These are phyloP conservation scores for Kodamaea laetipori DNA, from an alignment of 805 yeast genomes.

Conservation along the genomic window DNA sequence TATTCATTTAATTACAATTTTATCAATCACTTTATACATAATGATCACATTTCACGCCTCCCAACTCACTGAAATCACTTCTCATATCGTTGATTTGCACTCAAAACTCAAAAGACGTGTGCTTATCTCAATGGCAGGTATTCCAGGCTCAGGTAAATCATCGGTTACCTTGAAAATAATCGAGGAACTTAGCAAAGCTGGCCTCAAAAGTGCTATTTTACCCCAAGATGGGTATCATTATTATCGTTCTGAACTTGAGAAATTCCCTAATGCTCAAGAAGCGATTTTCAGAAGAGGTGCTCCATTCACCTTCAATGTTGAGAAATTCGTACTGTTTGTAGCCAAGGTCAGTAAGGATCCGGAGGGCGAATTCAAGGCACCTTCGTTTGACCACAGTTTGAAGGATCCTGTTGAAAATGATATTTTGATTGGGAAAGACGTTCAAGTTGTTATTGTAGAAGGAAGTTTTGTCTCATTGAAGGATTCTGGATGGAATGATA, in stretches of 20 bases:
- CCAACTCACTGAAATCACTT: conserved; percentile 3
- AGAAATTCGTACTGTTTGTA: conserved; percentile 16
- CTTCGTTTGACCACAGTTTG: conserved; percentile 30
- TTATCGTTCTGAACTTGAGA: conserved; percentile 31
- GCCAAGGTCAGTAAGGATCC: conserved; percentile 6
- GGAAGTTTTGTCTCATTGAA: conserved; percentile 29
- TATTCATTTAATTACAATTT: too few species aligned
- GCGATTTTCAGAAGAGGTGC: conserved; percentile 78
- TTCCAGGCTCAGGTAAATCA: conserved; percentile 86
- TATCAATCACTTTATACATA: too few species aligned
- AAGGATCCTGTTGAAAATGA: conserved; percentile 29
- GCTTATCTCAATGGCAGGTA: conserved; percentile 65
- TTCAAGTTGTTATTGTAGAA: conserved; percentile 25
- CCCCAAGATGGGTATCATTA: conserved; percentile 47
- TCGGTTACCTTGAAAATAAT: conserved; percentile 58
- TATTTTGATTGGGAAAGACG: conserved; percentile 21
- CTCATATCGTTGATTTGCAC: conserved; percentile 9
- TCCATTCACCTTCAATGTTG: conserved; percentile 80
- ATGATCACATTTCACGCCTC: neutral
- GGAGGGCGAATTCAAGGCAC: conserved; percentile 25
- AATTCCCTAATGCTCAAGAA: conserved; percentile 52
- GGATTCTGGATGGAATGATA: conserved; percentile 24
- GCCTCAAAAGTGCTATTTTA: conserved; percentile 24
- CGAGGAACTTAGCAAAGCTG: conserved; percentile 17
- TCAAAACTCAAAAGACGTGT: conserved; percentile 35